These are phyloP conservation scores for Amoeboradix gromovi DNA, from an alignment of 371 early-diverging fungal genomes.

Conservation along the genomic window DNA sequence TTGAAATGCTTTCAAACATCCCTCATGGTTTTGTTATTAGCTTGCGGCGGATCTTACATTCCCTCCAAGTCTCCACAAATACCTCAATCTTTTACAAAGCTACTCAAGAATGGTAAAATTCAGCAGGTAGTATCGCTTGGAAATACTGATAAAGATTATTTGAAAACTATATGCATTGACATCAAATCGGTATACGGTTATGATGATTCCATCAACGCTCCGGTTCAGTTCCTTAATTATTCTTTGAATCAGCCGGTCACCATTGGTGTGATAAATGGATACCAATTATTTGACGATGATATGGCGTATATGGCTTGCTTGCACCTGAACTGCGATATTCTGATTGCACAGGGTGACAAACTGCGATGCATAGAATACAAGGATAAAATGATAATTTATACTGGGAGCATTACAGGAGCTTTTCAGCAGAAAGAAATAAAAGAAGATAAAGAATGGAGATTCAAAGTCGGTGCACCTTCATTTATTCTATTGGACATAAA, in stretches of 20 bases:
- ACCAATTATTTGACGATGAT: neutral
- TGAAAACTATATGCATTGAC: neutral
- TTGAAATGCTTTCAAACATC: too few species aligned
- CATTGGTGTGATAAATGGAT: neutral
- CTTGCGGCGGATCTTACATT: neutral
- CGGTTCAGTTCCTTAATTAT: neutral
- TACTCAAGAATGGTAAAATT: neutral
- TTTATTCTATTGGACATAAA: neutral
- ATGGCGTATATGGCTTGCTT: neutral
- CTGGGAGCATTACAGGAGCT: neutral
- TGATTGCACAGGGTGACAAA: neutral
- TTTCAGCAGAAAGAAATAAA: neutral
- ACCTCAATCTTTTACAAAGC: neutral
- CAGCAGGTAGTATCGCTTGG: neutral
- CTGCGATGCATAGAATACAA: neutral
- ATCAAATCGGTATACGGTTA: neutral
- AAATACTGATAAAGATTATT: neutral
- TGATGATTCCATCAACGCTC: neutral
- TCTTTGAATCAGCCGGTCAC: neutral
- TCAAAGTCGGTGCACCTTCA: neutral
- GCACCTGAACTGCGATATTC: neutral
- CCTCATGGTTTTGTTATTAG: neutral
- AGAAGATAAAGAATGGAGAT: neutral
- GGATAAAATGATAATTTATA: neutral
- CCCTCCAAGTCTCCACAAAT: neutral